phyloP scores from a whole-genome alignment of 345 rosid genomes.

The Salix caprea region DNA sequence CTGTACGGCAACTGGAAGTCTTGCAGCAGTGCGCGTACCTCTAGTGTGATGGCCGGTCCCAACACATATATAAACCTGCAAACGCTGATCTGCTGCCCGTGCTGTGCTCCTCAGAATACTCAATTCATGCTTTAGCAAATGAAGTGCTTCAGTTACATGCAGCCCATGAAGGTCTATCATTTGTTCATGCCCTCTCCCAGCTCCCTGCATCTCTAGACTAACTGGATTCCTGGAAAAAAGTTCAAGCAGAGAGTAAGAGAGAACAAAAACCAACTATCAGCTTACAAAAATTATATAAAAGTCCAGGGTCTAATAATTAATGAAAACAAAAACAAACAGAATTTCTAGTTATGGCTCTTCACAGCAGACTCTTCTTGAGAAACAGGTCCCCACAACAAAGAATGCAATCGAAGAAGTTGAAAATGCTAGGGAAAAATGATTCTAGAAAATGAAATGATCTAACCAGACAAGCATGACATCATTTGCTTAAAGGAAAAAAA shows the following conservation, averaged over 20 bases:
- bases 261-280: slow-evolving; percentile 8
- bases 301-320: not conserved
- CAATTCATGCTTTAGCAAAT: slow-evolving; percentile 77
- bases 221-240: slow-evolving; percentile 59
- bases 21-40: slow-evolving; percentile 82
- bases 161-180: slow-evolving; percentile 98
- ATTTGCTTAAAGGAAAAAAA: not conserved
- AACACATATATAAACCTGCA: slow-evolving; percentile 85
- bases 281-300: not conserved
- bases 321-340: not conserved
- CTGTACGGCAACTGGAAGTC: slow-evolving; percentile 92
- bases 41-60: slow-evolving; percentile 96
- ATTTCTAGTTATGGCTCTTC: not conserved
- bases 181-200: slow-evolving; percentile 71
- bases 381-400: not conserved
- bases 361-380: not conserved
- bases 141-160: slow-evolving; percentile 87
- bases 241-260: not conserved
- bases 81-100: slow-evolving; percentile 68
- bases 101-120: slow-evolving; percentile 66
- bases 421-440: not conserved
- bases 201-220: slow-evolving; percentile 48
- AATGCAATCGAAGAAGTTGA: not conserved
- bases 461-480: not conserved
- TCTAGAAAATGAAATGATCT: not conserved